phyloP scores from a whole-genome alignment of 2,329 filamentous ascomycete genomes.

The Tolypocladium album region DNA sequence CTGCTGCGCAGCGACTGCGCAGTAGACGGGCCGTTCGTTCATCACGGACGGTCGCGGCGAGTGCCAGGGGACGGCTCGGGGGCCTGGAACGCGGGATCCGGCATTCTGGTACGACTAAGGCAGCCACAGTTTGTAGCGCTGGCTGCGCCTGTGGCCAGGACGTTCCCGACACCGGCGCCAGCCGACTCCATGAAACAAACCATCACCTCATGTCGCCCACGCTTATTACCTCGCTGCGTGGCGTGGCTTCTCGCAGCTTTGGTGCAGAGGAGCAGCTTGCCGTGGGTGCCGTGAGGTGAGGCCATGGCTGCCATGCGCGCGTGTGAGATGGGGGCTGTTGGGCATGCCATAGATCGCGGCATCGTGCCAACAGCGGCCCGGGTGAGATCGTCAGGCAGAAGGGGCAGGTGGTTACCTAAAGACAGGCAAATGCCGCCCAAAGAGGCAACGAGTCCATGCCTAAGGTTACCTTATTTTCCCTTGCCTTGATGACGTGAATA shows the following conservation, averaged over 20 bases:
- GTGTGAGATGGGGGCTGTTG: background rate
- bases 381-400: background rate
- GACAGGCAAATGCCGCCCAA: background rate
- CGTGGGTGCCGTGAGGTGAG: background rate
- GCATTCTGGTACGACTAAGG: slow-evolving; percentile 4
- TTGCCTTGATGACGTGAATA: background rate
- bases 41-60: background rate
- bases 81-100: slow-evolving; percentile 2
- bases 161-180: background rate
- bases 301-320: background rate
- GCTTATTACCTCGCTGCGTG: background rate
- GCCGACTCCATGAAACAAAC: background rate
- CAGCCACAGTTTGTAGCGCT: slow-evolving; percentile 3
- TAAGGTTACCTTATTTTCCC: too few species aligned
- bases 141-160: background rate
- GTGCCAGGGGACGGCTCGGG: background rate
- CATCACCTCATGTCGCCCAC: background rate
- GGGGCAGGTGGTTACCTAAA: background rate
- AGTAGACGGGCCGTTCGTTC: background rate
- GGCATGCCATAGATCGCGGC: background rate
- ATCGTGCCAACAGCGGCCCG: background rate
- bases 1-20: background rate
- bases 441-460: background rate
- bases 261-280: background rate
- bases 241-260: background rate